Base-by-base conservation (phyloP, 345 rosid genomes). In the Eutrema heterophyllum region DNA sequence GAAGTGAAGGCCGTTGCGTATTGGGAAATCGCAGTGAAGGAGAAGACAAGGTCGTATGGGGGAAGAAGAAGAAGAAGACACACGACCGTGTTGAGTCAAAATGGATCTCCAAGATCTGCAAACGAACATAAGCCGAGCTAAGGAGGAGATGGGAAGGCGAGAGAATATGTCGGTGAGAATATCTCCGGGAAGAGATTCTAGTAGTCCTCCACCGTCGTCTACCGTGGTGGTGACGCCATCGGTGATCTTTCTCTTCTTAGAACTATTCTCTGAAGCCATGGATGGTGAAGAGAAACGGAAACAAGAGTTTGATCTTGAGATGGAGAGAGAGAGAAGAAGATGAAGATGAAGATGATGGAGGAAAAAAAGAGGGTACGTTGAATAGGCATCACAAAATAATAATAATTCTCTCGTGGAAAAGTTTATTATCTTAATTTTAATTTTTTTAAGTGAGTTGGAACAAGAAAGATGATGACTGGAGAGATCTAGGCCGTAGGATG, bases 131-230 rank as follows among this genome's bases (percentile, higher is more conserved):
- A 83, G 79, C 9, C 80, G 83, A 24, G 87, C 79, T 69, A 88
- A 61, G 43, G 87, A 83, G 0, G 90, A 79, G 58, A 83, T 74
- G 1, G 97, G 88, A 11, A 91, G 80, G 63, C 88, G 85, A 15
- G 86, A 86, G 4, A 91, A 82, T 63, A 91, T 89, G 58, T 87
- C 91, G 7, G 82, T 15, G 9, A 81, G 21, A 48, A 91, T 82
- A 53, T 91, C 97, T 9, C 61, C 62, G 1, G 97, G 97, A 21
- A 89, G 87, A 50, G 46, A 44, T 29, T 89, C 90, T 73, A 89
- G 55, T 30, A 40, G 45, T 18, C 35, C 64, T 65, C 43, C 75
- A 46, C 65, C 57, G 1, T 54, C 2, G 72, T 73, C 16, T 64
- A 41, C 4, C 60, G 27, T 55, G 54, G 63, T 35, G 40, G 61